A percentile compares a stretch with the other conserved stretches of the same genome.
These are phyloP conservation scores for Parathielavia appendiculata DNA, from an alignment of 495 filamentous ascomycete species.

Conservation along the genomic window DNA sequence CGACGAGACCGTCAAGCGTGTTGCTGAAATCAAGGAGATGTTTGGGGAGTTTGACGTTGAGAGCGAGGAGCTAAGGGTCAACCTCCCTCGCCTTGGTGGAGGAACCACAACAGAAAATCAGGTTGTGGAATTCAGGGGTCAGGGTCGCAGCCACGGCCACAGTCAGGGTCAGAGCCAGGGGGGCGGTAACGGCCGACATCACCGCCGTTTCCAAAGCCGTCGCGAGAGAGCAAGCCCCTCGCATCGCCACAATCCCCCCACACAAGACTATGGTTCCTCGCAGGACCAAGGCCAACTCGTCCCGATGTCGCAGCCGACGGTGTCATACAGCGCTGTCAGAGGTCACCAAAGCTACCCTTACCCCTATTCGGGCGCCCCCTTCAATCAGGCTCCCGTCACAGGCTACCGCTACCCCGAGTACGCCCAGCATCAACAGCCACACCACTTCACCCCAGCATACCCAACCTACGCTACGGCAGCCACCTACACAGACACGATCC, in stretches of 20 bases:
- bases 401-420: neutral
- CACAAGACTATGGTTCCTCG: neutral
- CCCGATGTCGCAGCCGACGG: neutral
- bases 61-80: neutral
- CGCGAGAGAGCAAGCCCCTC: neutral
- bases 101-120: neutral
- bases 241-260: neutral
- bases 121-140: neutral
- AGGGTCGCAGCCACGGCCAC: neutral
- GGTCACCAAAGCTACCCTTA: neutral
- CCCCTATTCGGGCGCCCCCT: neutral
- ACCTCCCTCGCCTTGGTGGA: neutral
- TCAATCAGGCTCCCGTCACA: neutral
- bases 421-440: neutral
- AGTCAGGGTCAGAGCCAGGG: neutral
- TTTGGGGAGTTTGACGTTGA: slow-evolving; percentile 16
- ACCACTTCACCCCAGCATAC: neutral
- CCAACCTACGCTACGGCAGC: slow-evolving; percentile 5
- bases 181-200: neutral
- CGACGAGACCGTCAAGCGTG: slow-evolving; percentile 6
- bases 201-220: slow-evolving; percentile 1
- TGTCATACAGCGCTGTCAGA: neutral
- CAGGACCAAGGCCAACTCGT: neutral
- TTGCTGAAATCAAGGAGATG: slow-evolving; percentile 16
- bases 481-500: slow-evolving; percentile 18